Base-by-base conservation (phyloP, 768 basidiomycete genomes). In the Hypsizygus marmoreus region DNA sequence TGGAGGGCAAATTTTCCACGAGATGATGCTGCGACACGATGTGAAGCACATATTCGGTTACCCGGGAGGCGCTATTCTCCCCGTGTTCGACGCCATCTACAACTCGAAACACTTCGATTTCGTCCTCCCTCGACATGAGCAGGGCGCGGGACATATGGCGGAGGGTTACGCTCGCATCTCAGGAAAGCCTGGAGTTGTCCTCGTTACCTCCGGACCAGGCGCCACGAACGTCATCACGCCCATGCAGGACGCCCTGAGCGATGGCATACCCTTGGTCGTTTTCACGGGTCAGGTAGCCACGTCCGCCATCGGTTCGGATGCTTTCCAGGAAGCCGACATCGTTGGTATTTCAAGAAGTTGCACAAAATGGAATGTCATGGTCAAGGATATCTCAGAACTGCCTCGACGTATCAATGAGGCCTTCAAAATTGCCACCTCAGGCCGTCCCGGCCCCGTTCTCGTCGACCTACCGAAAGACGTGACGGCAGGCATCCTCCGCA, bases 311-410 rank as follows among this genome's bases (percentile, higher is more conserved):
- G 95, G 95, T n/a, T 95, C 91, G 12, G 95, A 99, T 62, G 91
- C 92, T 1, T 99, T 99, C 81, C 97, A 99, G 64, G 97, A 99
- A 70, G 97, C 97, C 30, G 97, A 99, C 64, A 70, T 98, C 39
- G 77, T 99, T 45, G 97, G 97, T 38, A 99, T 98, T 67, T 97
- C 95, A 23, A 79, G 95, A 40, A 85, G 86, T 57, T 99, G 97
- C 73, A 98, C 97, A 19, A 99, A 98, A 66, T 98, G 97, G 97
- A 98, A 99, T 63, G 95, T 99, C 50, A 95, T 98, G 94, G 91
- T 98, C 40, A 98, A 97, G 69, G 95, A 95, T 61, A 91, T 98
- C 49, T 67, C 89, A 10, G 97, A 98, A 67, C 78, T 98, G 2
- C 97, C 97, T 11, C 75, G 95, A 32, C 79, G 97, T 47, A 95